phyloP scores from a whole-genome alignment of 1,139 yeast species.

The Scheffersomyces titani region DNA sequence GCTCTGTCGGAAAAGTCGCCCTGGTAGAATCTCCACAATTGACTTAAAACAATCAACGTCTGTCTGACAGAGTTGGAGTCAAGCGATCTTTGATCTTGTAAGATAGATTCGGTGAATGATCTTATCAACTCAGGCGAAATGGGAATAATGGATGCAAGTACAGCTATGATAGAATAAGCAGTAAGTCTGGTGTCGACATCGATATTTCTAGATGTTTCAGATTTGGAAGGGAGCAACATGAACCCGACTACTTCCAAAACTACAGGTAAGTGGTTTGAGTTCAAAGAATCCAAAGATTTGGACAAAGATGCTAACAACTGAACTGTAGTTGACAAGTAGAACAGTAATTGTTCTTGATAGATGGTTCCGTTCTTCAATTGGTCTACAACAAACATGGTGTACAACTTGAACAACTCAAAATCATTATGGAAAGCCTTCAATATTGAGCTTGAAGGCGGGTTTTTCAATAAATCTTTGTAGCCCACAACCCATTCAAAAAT shows the following conservation, averaged over 20 bases:
- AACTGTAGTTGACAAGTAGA: conserved; percentile 75
- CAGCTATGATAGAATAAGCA: conserved; percentile 79
- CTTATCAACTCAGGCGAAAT: conserved; percentile 61
- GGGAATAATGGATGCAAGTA: conserved; percentile 71
- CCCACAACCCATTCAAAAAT: conserved; percentile 71
- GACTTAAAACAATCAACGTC: conserved; percentile 43
- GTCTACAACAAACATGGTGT: conserved; percentile 58
- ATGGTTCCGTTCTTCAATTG: conserved; percentile 55
- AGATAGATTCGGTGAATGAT: conserved; percentile 72
- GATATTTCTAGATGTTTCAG: conserved; percentile 27
- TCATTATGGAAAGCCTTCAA: conserved; percentile 72
- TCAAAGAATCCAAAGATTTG: conserved; percentile 29
- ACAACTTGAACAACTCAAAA: conserved; percentile 63
- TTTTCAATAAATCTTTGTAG: conserved; percentile 63
- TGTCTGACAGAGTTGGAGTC: conserved; percentile 24
- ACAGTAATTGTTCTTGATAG: conserved; percentile 74
- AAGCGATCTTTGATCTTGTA: conserved; percentile 31
- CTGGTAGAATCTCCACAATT: conserved; percentile 38
- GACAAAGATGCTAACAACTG: conserved; percentile 50
- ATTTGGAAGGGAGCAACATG: conserved; percentile 37
- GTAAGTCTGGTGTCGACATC: conserved; percentile 74
- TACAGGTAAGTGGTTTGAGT: conserved; percentile 46
- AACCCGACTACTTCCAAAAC: conserved; percentile 60
- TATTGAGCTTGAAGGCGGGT: conserved; percentile 70
- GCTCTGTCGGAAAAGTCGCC: conserved; percentile 17